These are phyloP conservation scores for Metarhizium sp. DNA, from an alignment of 2,329 filamentous ascomycete genomes.

Conservation along the genomic window DNA sequence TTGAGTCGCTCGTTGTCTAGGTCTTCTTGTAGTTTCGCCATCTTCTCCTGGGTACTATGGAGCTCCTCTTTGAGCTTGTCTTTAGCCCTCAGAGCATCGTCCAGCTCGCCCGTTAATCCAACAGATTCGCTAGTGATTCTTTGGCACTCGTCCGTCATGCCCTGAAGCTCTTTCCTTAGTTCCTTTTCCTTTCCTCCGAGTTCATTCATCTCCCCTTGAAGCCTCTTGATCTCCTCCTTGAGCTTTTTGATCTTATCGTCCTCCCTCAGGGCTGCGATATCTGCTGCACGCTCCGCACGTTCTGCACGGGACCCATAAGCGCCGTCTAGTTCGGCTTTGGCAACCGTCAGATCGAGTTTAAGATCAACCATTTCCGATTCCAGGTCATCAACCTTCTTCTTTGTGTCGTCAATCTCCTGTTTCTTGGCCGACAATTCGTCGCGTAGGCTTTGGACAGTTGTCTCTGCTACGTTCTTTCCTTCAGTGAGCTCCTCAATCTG, in stretches of 20 bases:
- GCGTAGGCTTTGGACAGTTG: slow-evolving; percentile 16
- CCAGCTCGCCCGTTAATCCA: slow-evolving; percentile 33
- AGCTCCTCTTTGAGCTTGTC: slow-evolving; percentile 32
- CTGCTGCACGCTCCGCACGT: slow-evolving; percentile 50
- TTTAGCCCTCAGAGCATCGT: slow-evolving; percentile 19
- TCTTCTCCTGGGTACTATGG: slow-evolving; percentile 23
- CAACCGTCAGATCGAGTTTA: slow-evolving; percentile 53
- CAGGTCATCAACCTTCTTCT: slow-evolving; percentile 39
- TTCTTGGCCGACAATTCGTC: slow-evolving; percentile 24
- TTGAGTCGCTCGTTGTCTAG: slow-evolving; percentile 41
- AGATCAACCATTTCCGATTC: slow-evolving; percentile 46
- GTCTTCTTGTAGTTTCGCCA: slow-evolving; percentile 37
- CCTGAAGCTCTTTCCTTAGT: slow-evolving; percentile 39
- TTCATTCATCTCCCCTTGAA: slow-evolving; percentile 32
- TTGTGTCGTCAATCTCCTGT: slow-evolving; percentile 36
- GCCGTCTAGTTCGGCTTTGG: slow-evolving; percentile 52
- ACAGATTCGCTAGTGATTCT: slow-evolving; percentile 44
- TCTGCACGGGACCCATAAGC: slow-evolving; percentile 51
- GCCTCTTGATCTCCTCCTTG: slow-evolving; percentile 36
- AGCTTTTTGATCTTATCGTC: slow-evolving; percentile 36
- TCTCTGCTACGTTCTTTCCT: slow-evolving; percentile 18
- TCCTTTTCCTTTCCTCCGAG: slow-evolving; percentile 41
- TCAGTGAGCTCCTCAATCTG: slow-evolving; percentile 20
- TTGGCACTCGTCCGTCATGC: slow-evolving; percentile 42
- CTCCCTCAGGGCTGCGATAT: slow-evolving; percentile 44